phyloP scores from a whole-genome alignment of 192 early-diverging fungal species.

The Coemansia sp. region DNA sequence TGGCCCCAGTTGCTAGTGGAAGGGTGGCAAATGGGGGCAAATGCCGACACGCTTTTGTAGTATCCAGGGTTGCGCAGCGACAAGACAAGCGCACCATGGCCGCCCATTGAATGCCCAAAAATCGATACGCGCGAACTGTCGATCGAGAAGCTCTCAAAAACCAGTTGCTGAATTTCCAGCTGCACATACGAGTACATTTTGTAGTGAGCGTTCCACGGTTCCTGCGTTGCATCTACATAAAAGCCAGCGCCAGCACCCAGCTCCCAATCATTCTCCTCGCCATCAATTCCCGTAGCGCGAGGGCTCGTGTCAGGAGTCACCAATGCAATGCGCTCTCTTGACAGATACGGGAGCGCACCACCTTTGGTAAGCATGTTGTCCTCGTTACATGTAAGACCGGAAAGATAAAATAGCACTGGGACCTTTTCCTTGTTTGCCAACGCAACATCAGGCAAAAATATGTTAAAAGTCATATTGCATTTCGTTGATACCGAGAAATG shows the following conservation, averaged over 20 bases:
- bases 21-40: constrained; percentile 81
- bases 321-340: constrained; percentile 69
- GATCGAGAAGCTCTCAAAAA: constrained; percentile 61
- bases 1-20: constrained; percentile 72
- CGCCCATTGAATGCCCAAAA: constrained; percentile 81
- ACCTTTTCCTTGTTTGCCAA: constrained; percentile 20
- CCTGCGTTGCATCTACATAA: constrained; percentile 75
- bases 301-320: constrained; percentile 87
- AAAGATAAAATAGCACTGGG: constrained; percentile 67
- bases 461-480: constrained; percentile 77
- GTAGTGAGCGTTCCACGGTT: constrained; percentile 73
- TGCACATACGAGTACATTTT: constrained; percentile 84
- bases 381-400: constrained; percentile 80
- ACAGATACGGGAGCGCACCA: constrained; percentile 65
- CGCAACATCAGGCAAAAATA: constrained; percentile 66
- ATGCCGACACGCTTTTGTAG: constrained; percentile 75
- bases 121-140: constrained; percentile 63
- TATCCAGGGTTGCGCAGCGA: constrained; percentile 70
- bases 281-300: constrained; percentile 65
- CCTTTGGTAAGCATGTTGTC: constrained; percentile 91
- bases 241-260: constrained; percentile 60
- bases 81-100: constrained; percentile 82
- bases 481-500: constrained; percentile 63
- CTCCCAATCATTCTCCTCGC: constrained; percentile 66
- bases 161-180: constrained; percentile 66